These are phyloP conservation scores for Sphaerulina musiva DNA, from an alignment of 2,329 filamentous ascomycete genomes.

Conservation along the genomic window DNA sequence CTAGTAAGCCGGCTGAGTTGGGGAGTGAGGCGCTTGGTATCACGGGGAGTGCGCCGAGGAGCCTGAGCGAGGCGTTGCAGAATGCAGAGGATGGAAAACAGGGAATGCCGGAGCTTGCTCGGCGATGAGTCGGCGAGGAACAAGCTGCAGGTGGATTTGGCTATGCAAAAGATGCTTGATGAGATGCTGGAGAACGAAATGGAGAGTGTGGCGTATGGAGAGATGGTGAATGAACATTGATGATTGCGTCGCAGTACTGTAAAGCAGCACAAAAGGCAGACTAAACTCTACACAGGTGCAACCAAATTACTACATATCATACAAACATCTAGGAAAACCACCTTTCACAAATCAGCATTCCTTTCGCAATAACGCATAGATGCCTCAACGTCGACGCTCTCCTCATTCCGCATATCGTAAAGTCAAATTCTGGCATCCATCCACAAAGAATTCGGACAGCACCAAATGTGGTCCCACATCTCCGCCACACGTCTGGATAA, in stretches of 20 bases:
- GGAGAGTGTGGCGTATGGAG: conserved; percentile 57
- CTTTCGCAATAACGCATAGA: too few species aligned
- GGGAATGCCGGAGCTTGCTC: not conserved
- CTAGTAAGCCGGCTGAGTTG: conserved; percentile 44
- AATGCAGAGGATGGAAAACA: conserved; percentile 35
- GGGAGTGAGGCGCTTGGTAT: conserved; percentile 52
- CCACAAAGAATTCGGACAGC: not conserved
- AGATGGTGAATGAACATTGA: conserved; percentile 47
- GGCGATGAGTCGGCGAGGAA: conserved; percentile 10
- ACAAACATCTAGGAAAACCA: not conserved
- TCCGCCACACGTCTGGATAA: not conserved
- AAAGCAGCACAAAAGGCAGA: too few species aligned
- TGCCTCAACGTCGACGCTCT: not conserved
- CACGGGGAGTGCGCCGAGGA: conserved; percentile 47
- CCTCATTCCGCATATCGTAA: not conserved
- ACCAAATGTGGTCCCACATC: not conserved
- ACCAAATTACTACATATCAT: not conserved
- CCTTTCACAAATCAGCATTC: not conserved
- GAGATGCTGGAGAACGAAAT: conserved; percentile 45
- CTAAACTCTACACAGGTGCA: not conserved
- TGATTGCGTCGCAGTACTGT: too few species aligned
- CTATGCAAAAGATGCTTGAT: conserved; percentile 49
- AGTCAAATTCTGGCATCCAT: not conserved
- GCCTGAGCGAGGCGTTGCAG: conserved; percentile 50
- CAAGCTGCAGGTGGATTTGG: conserved; percentile 47